Percentiles rank a stretch among this genome's conserved stretches.
phyloP scores from a whole-genome alignment of 2,329 filamentous ascomycete genomes.

The Exophiala xenobiotica region DNA sequence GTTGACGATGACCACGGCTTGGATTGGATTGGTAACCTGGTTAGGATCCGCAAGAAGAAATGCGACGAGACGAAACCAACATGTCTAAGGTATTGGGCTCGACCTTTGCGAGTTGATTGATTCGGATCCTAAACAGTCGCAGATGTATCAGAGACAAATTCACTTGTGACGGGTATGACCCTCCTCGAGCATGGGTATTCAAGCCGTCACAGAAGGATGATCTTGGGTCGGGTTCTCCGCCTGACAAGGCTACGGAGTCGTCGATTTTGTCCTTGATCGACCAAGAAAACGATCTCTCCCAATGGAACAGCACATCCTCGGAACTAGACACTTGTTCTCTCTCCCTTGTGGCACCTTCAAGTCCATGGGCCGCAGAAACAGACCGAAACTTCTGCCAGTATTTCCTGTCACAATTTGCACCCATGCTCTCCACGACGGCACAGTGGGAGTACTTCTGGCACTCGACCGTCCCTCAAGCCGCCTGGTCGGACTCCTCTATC shows the following conservation, averaged over 20 bases:
- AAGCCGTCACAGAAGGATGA: not conserved
- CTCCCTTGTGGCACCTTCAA: constrained; percentile 5
- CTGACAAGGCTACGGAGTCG: not conserved
- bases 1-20: too few relatives aligned
- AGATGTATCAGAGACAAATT: constrained; percentile 10
- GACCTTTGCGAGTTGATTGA: not conserved
- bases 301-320: too few relatives aligned
- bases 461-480: constrained; percentile 16
- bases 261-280: too few relatives aligned
- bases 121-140: too few relatives aligned
- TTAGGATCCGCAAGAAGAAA: constrained; percentile 15
- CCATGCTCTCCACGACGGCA: constrained; percentile 14
- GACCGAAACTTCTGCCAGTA: constrained; percentile 7
- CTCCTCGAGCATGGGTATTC: not conserved
- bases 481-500: constrained; percentile 14
- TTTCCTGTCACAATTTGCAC: constrained; percentile 9
- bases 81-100: constrained; percentile 6
- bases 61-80: constrained; percentile 17
- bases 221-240: too few relatives aligned
- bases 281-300: too few relatives aligned
- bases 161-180: constrained; percentile 9
- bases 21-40: too few relatives aligned
- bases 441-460: constrained; percentile 17
- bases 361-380: not conserved
- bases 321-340: too few relatives aligned